Percentiles rank a stretch among this genome's conserved stretches.
These are phyloP conservation scores for Alnus rubra DNA, from an alignment of 306 rosid species.

Conservation along the genomic window DNA sequence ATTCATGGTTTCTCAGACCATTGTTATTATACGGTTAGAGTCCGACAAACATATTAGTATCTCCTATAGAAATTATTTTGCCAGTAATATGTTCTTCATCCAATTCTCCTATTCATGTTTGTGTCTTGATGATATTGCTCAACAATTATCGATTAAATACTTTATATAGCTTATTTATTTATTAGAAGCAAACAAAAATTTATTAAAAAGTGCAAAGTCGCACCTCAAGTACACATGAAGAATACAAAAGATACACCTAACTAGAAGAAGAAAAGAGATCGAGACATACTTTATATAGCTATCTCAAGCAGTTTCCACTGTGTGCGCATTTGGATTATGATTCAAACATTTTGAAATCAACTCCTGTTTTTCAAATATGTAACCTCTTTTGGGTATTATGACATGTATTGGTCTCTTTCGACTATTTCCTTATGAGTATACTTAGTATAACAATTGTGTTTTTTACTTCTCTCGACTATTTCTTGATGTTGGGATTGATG, in stretches of 20 bases:
- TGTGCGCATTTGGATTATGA: neutral
- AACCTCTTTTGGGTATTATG: neutral
- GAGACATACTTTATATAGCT: neutral
- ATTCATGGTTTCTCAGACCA: neutral
- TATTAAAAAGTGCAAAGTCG: too few relatives aligned
- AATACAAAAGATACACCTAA: too few relatives aligned
- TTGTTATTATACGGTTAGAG: neutral
- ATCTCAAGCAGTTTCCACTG: neutral
- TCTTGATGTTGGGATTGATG: conserved; percentile 15
- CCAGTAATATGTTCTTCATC: neutral
- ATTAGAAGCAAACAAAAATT: too few relatives aligned
- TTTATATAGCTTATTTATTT: neutral
- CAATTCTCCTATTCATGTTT: neutral
- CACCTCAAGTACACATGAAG: too few relatives aligned
- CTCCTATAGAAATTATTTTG: neutral
- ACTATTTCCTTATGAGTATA: neutral
- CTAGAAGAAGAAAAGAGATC: too few relatives aligned
- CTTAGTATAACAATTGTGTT: neutral
- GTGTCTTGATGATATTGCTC: neutral
- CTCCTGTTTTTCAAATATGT: neutral
- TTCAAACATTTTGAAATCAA: neutral
- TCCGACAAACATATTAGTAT: neutral
- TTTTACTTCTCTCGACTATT: neutral
- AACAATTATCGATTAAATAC: neutral
- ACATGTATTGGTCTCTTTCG: neutral